Conservation (phyloP, 495 filamentous ascomycete species). For the Penicillium pulvis region DNA sequence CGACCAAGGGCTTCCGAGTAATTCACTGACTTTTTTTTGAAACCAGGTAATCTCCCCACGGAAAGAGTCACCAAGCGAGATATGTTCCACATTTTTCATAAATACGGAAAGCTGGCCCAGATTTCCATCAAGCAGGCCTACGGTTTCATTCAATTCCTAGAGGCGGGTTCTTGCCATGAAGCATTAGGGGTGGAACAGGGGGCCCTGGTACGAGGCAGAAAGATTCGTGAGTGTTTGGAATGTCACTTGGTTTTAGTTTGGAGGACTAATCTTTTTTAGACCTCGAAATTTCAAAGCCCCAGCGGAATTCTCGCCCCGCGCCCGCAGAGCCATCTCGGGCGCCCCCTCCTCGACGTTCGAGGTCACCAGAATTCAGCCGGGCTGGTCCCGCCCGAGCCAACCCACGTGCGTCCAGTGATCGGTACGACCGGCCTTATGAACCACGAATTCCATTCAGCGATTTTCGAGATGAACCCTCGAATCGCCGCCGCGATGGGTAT, state of each 20-base stretch:
- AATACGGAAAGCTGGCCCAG: slow-evolving; percentile 86
- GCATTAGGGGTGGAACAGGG: slow-evolving; percentile 81
- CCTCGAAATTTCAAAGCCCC: slow-evolving; percentile 88
- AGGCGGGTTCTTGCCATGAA: slow-evolving; percentile 66
- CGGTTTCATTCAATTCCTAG: slow-evolving; percentile 94
- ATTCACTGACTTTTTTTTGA: slow-evolving; percentile 18
- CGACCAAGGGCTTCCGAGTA: background rate
- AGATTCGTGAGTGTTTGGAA: slow-evolving; percentile 74
- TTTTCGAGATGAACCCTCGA: slow-evolving; percentile 51
- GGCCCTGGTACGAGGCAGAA: slow-evolving; percentile 73
- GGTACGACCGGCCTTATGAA: slow-evolving; percentile 48
- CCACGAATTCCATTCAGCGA: slow-evolving; percentile 44
- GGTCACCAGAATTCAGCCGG: slow-evolving; percentile 70
- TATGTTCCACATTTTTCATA: slow-evolving; percentile 85
- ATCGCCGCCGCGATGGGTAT: slow-evolving; percentile 63
- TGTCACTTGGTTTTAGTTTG: background rate
- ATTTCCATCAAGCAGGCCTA: slow-evolving; percentile 97
- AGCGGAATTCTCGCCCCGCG: slow-evolving; percentile 68
- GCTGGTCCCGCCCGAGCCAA: slow-evolving; percentile 43
- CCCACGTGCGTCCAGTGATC: slow-evolving; percentile 39
- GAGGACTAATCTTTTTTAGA: slow-evolving; percentile 53
- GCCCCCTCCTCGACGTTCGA: slow-evolving; percentile 56
- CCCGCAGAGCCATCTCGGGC: slow-evolving; percentile 42
- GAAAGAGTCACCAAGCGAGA: slow-evolving; percentile 93
- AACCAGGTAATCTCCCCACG: slow-evolving; percentile 84